These are phyloP conservation scores for Tulasnella sp. DNA, from an alignment of 768 basidiomycete species.

Conservation along the genomic window DNA sequence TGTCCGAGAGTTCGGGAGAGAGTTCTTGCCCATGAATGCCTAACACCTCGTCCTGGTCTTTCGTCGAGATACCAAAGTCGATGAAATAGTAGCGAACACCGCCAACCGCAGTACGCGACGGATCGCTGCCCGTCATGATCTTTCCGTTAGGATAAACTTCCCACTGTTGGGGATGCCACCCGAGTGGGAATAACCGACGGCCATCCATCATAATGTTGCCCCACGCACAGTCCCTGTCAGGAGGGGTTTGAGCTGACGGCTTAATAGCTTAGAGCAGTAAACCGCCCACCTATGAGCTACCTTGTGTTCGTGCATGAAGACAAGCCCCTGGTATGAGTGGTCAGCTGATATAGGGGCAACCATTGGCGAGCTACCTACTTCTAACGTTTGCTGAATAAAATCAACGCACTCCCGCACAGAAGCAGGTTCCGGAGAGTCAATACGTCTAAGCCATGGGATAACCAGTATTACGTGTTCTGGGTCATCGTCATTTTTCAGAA, in stretches of 20 bases:
- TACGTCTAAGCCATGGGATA: constrained; percentile 16
- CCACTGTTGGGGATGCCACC: constrained; percentile 27
- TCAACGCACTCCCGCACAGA: constrained; percentile 24
- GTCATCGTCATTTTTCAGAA: constrained; percentile 7
- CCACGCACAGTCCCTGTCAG: constrained; percentile 13
- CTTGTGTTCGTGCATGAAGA: constrained; percentile 1
- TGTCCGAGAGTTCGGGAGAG: constrained; percentile 24
- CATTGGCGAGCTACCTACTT: background rate
- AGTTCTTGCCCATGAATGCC: constrained; percentile 29
- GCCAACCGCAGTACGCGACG: constrained; percentile 17
- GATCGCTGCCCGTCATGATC: background rate
- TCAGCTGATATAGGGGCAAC: no score
- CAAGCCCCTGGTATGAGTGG: constrained; percentile 8
- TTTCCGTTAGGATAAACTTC: background rate
- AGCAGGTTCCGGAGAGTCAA: constrained; percentile 20
- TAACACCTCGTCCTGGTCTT: background rate
- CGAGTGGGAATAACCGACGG: constrained; percentile 16
- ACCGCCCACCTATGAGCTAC: background rate
- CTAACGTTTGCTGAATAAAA: constrained; percentile 26
- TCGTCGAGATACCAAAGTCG: constrained; percentile 32
- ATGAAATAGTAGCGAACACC: constrained; percentile 31
- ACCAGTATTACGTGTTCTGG: constrained; percentile 27
- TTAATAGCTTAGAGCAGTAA: no score
- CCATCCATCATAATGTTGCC: constrained; percentile 36
- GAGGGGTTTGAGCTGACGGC: no score